Evolutionary conservation across 2,329 filamentous ascomycete species (phyloP).

Genomic region (Aspergillus bombycis): DNA sequence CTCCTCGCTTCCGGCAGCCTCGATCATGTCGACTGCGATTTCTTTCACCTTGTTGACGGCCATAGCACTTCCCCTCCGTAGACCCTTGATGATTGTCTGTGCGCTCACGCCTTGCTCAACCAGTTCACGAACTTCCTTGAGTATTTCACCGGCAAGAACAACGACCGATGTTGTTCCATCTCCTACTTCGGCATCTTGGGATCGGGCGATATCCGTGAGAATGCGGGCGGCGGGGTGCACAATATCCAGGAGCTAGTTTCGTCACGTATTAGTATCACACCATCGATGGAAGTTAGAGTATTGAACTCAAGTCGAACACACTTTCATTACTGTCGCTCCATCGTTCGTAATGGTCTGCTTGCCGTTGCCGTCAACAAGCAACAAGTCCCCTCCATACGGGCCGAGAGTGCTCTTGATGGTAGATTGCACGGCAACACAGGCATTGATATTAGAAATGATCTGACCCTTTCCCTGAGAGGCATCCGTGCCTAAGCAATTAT

Average conservation of each 20-base stretch:
- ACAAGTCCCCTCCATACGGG: conserved; percentile 92
- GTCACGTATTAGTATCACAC: conserved; percentile 16
- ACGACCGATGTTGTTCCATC: conserved; percentile 98
- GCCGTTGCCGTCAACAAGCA: conserved; percentile 95
- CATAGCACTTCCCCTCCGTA: conserved; percentile 84
- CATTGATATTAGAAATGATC: conserved; percentile 97
- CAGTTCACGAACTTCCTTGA: conserved; percentile 94
- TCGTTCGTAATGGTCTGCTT: conserved; percentile 98
- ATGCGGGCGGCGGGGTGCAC: conserved; percentile 96
- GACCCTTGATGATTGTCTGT: conserved; percentile 95
- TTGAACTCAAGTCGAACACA: conserved; percentile 42
- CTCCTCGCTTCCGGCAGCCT: conserved; percentile 77
- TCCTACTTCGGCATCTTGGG: conserved; percentile 98
- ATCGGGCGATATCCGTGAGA: conserved; percentile 96
- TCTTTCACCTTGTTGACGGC: conserved; percentile 99
- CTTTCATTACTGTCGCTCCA: conserved; percentile 99
- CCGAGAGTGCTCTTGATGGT: conserved; percentile 96
- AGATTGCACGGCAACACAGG: conserved; percentile 90
- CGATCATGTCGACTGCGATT: conserved; percentile 71
- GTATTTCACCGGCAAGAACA: conserved; percentile 92
- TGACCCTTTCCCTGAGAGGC: conserved; percentile 96
- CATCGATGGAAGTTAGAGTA: neutral
- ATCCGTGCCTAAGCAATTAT: conserved; percentile 73
- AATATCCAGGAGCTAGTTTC: conserved; percentile 83
- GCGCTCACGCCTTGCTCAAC: conserved; percentile 97